Evolutionary conservation across 2,329 filamentous ascomycete species (phyloP), one percentile per base, ranked within the genome.

Genomic region (Penicillium sp.): DNA sequence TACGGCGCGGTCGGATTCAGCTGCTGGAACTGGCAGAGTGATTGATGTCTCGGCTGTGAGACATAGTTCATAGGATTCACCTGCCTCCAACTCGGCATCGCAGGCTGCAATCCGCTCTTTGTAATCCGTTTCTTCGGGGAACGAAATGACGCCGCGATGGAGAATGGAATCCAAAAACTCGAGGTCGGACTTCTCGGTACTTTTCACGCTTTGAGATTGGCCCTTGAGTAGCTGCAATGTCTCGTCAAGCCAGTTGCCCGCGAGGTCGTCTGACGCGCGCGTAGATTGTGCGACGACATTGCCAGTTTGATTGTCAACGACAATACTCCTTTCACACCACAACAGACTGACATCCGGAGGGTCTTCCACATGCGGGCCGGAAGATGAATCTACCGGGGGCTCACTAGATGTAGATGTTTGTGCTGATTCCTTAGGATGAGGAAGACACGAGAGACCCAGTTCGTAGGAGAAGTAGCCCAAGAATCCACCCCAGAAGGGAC

Each of bases 391-490:
- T 6, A 16, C 24, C 10, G 51, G 22, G 22, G 26, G 5, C 3
- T 45, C 16, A 19, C 2, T 1, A 42, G 44, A 13, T 9, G 14
- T 54, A 55, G 61, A 66, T 61, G 27, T 65, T 60, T 31, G 75
- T 65, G 2, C 74, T 62, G 22, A 89, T 55, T 48, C 55, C 33
- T 70, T 68, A 3, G 71, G 66, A 48, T 72, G 73, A 87, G 86
- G 19, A 81, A 85, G 62, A 49, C 72, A 68, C 7, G 72, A 78
- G 1, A 96, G 77, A 0, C 91, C 90, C 70, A 92, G 85, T 72
- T 96, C 92, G 59, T 96, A 96, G 0, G 90, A 91, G 50, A 91
- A 83, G 67, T 89, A 96, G 0, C 92, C 92, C 76, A 96, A 85
- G 57, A 96, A 87, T 0, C 92, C 92, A 51, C 91, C 92, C 74